phyloP scores from a whole-genome alignment of 192 early-diverging fungal species.

The Allomyces macrogynus region DNA sequence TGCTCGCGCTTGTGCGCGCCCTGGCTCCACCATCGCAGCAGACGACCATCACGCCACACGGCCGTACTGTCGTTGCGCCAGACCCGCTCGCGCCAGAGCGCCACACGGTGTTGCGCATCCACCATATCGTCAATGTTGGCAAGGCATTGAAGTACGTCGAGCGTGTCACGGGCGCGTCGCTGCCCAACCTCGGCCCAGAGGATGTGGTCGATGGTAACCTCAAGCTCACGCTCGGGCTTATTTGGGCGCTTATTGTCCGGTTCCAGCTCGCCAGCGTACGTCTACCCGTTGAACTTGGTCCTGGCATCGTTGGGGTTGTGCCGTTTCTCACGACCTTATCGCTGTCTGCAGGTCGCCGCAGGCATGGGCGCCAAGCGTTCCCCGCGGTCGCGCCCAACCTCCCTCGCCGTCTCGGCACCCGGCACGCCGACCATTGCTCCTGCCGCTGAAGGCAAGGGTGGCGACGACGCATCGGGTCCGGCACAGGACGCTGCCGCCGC shows the following conservation, averaged over 20 bases:
- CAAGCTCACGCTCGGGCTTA: constrained; percentile 89
- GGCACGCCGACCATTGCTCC: no score
- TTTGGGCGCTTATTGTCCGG: constrained; percentile 92
- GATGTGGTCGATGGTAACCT: constrained; percentile 86
- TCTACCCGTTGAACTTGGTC: background rate
- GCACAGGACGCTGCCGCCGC: no score
- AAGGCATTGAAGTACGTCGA: background rate
- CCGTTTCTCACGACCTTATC: no score
- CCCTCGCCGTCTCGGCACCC: no score
- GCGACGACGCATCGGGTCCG: no score
- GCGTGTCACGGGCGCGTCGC: background rate
- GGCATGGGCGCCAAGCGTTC: no score
- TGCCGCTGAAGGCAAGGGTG: no score
- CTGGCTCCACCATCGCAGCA: background rate
- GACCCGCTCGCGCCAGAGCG: background rate
- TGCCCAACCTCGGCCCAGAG: background rate
- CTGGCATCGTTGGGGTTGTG: background rate
- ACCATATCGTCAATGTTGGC: background rate
- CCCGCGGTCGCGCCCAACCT: no score
- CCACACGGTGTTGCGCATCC: background rate
- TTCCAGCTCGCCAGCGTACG: constrained; percentile 81
- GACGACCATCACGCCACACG: no score
- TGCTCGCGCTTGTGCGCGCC: background rate
- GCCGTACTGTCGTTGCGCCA: no score
- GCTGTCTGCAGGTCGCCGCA: no score